These are phyloP conservation scores for Hura crepitans DNA, from an alignment of 441 rosid species.

Conservation along the genomic window DNA sequence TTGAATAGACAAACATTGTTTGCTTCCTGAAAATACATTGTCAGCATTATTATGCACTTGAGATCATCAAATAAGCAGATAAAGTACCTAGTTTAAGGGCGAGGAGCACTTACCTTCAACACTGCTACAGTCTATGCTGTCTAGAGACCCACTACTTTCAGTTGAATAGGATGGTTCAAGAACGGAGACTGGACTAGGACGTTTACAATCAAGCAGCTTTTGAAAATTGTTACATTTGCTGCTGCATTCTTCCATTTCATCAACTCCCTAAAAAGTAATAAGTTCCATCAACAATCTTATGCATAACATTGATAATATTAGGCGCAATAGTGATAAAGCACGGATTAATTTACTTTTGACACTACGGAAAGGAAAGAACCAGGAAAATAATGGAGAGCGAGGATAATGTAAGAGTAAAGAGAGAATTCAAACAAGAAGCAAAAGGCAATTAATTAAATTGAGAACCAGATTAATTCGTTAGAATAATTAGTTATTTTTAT, in stretches of 20 bases:
- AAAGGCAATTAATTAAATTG: too few relatives aligned
- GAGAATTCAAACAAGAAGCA: not conserved
- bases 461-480: not conserved
- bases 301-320: not conserved
- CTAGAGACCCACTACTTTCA: conserved; percentile 63
- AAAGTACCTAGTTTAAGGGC: not conserved
- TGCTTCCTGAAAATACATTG: conserved; percentile 42
- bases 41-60: conserved; percentile 17
- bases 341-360: not conserved
- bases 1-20: conserved; percentile 46
- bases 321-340: not conserved
- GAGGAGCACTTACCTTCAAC: conserved; percentile 38
- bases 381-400: not conserved
- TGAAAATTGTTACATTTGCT: conserved; percentile 33
- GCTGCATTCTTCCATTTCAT: conserved; percentile 43
- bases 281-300: not conserved
- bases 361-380: not conserved
- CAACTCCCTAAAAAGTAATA: conserved; percentile 42
- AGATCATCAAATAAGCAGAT: not conserved
- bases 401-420: not conserved
- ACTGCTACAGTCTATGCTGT: conserved; percentile 48
- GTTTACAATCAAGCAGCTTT: conserved; percentile 34
- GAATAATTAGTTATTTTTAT: not conserved
- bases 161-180: conserved; percentile 56
- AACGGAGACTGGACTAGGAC: conserved; percentile 69